Evolutionary conservation across 352 stramenopile genomes (phyloP).

Genomic region (Globisporangium solare): DNA sequence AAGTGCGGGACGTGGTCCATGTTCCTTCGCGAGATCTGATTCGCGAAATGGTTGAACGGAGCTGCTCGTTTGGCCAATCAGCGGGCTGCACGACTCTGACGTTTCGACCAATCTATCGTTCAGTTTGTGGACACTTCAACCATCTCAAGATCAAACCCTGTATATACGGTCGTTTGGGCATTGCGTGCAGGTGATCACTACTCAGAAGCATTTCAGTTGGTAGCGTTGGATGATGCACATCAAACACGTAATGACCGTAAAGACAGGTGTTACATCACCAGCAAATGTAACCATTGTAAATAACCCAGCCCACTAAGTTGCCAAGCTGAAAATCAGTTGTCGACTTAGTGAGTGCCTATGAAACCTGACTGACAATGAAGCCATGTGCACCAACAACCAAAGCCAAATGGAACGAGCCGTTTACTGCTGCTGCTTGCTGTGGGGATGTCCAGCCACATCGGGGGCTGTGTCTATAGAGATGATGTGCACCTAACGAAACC

Average conservation of each 20-base stretch:
- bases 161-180: too few relatives aligned
- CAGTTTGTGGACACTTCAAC: background rate
- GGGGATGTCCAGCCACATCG: too few relatives aligned
- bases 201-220: too few relatives aligned
- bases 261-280: background rate
- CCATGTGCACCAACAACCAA: too few relatives aligned
- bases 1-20: conserved; percentile 37
- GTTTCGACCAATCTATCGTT: background rate
- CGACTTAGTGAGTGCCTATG: background rate
- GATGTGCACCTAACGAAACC: too few relatives aligned
- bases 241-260: conserved; percentile 6
- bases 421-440: too few relatives aligned
- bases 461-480: too few relatives aligned
- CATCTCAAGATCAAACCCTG: too few relatives aligned
- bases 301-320: background rate
- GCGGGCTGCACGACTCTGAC: background rate
- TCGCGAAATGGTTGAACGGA: conserved; percentile 14
- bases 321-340: background rate
- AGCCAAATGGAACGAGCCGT: too few relatives aligned
- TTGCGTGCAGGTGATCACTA: too few relatives aligned
- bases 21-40: conserved; percentile 41
- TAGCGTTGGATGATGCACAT: background rate
- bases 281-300: background rate
- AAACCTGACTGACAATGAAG: too few relatives aligned
- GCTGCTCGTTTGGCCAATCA: background rate